Evolutionary conservation across 495 filamentous ascomycete genomes (phyloP).

Genomic region (Penicillium fimorum): DNA sequence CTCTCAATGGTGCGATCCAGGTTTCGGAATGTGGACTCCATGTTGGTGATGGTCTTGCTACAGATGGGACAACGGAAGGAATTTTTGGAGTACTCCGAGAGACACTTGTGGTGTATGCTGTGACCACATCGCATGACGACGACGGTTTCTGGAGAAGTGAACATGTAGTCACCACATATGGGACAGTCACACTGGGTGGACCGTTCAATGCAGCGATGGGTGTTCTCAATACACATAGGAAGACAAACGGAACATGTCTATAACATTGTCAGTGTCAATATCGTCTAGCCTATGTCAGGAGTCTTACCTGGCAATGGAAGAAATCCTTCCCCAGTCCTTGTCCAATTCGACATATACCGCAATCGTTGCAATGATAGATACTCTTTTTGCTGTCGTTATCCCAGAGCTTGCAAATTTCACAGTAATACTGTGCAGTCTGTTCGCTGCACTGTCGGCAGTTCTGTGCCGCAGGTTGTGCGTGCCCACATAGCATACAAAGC

Average conservation of each 20-base stretch:
- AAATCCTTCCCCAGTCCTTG: slow-evolving; percentile 94
- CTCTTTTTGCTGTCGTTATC: slow-evolving; percentile 87
- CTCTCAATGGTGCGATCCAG: slow-evolving; percentile 78
- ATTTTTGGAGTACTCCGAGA: slow-evolving; percentile 75
- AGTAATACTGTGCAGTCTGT: slow-evolving; percentile 88
- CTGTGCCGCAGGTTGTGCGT: slow-evolving; percentile 78
- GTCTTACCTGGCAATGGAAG: slow-evolving; percentile 88
- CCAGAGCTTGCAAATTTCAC: slow-evolving; percentile 93
- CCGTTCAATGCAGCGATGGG: slow-evolving; percentile 92
- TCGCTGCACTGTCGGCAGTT: slow-evolving; percentile 73
- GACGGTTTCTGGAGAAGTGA: slow-evolving; percentile 83
- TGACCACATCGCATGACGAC: slow-evolving; percentile 97
- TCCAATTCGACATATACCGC: slow-evolving; percentile 91
- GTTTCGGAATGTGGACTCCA: slow-evolving; percentile 93
- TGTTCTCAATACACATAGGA: slow-evolving; percentile 71
- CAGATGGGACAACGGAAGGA: slow-evolving; percentile 96
- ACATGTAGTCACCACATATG: slow-evolving; percentile 98
- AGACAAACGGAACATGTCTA: slow-evolving; percentile 91
- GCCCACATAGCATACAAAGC: slow-evolving; percentile 95
- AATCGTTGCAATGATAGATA: slow-evolving; percentile 96
- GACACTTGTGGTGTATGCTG: slow-evolving; percentile 87
- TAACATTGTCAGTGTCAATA: slow-evolving; percentile 18
- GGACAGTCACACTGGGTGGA: slow-evolving; percentile 95
- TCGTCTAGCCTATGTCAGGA: neutral
- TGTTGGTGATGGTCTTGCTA: slow-evolving; percentile 89